These are phyloP conservation scores for Rhodomyrtus psidioides DNA, from an alignment of 441 rosid genomes.

Conservation along the genomic window DNA sequence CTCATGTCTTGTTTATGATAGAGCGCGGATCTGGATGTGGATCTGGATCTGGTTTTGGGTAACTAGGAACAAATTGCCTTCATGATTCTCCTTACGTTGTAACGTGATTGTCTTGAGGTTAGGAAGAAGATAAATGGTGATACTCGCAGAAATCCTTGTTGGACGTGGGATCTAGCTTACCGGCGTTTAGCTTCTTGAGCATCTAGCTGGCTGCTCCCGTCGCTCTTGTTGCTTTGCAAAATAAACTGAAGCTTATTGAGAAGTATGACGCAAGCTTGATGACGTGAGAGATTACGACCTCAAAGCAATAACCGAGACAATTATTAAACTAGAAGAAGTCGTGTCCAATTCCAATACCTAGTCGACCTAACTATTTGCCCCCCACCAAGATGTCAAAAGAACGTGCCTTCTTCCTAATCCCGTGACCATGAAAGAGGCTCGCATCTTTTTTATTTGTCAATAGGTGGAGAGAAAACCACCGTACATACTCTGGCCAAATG, in stretches of 20 bases:
- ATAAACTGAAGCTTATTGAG: background rate
- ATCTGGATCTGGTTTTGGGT: background rate
- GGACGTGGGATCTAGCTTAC: background rate
- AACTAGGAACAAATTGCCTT: background rate
- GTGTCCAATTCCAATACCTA: background rate
- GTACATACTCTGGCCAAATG: too few relatives aligned
- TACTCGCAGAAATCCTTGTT: background rate
- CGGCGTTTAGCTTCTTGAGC: background rate
- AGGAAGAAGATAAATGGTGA: background rate
- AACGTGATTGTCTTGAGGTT: background rate
- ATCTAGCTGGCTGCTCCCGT: background rate
- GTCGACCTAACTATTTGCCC: background rate
- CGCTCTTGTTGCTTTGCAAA: background rate
- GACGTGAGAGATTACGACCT: background rate
- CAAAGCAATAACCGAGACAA: background rate
- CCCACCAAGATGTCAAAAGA: background rate
- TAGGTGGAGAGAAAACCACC: background rate
- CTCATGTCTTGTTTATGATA: background rate
- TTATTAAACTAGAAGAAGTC: background rate
- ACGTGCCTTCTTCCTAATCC: background rate
- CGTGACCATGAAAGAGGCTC: background rate
- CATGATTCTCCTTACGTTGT: background rate
- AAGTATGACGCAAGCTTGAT: background rate
- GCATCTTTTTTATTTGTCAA: background rate
- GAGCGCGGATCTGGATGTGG: background rate